These are phyloP conservation scores for Mycena metata DNA, from an alignment of 768 basidiomycete species.

Conservation along the genomic window DNA sequence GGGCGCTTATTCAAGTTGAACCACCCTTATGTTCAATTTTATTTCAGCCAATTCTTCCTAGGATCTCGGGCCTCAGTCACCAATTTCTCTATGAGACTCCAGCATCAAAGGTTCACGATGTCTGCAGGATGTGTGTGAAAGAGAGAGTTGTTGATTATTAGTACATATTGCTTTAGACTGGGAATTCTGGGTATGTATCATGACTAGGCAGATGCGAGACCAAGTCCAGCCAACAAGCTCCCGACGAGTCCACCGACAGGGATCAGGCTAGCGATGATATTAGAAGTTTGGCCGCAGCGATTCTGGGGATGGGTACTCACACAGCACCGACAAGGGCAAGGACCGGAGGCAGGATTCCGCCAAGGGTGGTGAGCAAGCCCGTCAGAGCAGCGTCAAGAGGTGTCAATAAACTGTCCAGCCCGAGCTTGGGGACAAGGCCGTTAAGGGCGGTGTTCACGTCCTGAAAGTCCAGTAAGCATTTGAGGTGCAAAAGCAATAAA, in stretches of 20 bases:
- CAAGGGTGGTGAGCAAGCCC: slow-evolving; percentile 18
- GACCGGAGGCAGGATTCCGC: slow-evolving; percentile 6
- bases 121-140: too few relatives aligned
- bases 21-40: too few relatives aligned
- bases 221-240: background rate
- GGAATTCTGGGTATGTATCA: too few relatives aligned
- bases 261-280: slow-evolving; percentile 1
- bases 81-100: too few relatives aligned
- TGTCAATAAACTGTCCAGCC: background rate
- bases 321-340: slow-evolving; percentile 9
- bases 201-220: background rate
- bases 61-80: too few relatives aligned
- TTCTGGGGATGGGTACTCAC: background rate
- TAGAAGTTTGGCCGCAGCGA: background rate
- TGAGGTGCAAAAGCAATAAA: background rate
- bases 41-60: too few relatives aligned
- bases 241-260: slow-evolving; percentile 17
- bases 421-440: slow-evolving; percentile 23
- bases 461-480: background rate
- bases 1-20: too few relatives aligned
- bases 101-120: too few relatives aligned
- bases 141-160: too few relatives aligned
- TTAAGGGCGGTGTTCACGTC: slow-evolving; percentile 20
- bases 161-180: too few relatives aligned
- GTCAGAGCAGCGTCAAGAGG: slow-evolving; percentile 18